Percentiles rank a stretch among this genome's conserved stretches.
phyloP scores from a whole-genome alignment of 805 yeast species.

The Candida ipomoeae region DNA sequence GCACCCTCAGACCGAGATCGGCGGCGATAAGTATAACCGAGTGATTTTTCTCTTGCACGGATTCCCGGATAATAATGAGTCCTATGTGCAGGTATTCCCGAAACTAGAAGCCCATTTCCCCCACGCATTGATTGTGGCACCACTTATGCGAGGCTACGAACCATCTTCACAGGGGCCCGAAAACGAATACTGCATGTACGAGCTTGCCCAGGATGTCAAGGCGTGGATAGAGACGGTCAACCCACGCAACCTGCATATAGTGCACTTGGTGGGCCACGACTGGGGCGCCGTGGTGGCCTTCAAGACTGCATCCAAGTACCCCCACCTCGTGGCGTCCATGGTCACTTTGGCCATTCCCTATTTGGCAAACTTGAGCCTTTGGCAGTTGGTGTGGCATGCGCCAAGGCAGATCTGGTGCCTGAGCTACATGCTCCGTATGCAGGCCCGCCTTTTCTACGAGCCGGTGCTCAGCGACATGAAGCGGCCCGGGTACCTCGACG shows the following conservation, averaged over 20 bases:
- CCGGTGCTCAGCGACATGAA: slow-evolving; percentile 13
- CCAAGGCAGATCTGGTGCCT: slow-evolving; percentile 35
- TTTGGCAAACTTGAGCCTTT: slow-evolving; percentile 22
- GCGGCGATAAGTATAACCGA: slow-evolving; percentile 8
- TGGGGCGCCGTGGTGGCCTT: slow-evolving; percentile 41
- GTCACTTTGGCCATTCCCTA: slow-evolving; percentile 40
- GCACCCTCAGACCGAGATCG: slow-evolving; percentile 8
- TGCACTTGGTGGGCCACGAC: slow-evolving; percentile 41
- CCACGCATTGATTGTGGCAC: slow-evolving; percentile 27
- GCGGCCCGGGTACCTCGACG: slow-evolving; percentile 26
- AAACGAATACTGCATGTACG: slow-evolving; percentile 23
- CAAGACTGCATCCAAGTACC: slow-evolving; percentile 32
- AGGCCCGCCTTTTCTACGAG: slow-evolving; percentile 22
- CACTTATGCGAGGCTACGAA: slow-evolving; percentile 38
- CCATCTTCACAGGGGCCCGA: slow-evolving; percentile 24
- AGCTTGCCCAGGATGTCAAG: slow-evolving; percentile 32
- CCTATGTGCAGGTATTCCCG: slow-evolving; percentile 25
- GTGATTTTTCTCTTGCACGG: slow-evolving; percentile 32
- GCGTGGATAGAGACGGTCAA: slow-evolving; percentile 28
- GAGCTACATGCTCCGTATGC: slow-evolving; percentile 38
- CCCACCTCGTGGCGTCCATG: slow-evolving; percentile 29
- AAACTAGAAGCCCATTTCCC: slow-evolving; percentile 17
- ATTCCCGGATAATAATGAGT: slow-evolving; percentile 36
- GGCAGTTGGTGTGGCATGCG: slow-evolving; percentile 27
- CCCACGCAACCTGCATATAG: slow-evolving; percentile 22